Evolutionary conservation across 2,329 filamentous ascomycete species (phyloP), one percentile per base, ranked within the genome.

Genomic region (Cladosporium sp.): DNA sequence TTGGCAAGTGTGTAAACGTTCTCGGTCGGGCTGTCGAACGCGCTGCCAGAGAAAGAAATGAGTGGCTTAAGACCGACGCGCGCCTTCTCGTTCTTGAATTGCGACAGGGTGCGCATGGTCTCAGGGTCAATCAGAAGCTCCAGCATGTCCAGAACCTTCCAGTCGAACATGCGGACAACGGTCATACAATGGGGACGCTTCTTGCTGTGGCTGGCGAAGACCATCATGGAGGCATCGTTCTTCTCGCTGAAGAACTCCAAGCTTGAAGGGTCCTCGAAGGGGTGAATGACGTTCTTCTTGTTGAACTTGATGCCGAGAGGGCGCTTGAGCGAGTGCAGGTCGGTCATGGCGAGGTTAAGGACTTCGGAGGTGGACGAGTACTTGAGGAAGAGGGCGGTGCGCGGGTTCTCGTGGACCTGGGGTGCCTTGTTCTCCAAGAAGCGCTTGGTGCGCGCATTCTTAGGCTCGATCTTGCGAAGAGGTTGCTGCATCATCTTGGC

Each of bases 161-260:
- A 85, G 67, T 87, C 83, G 73, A 96, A 97, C 42, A 89, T 89
- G 62, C 94, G 86, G 39, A 88, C 80, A 45, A 97, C 75, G 0
- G 91, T 97, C 67, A 99, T 73, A 61, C 87, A 87, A 75, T 99
- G 91, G 4, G 92, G 92, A n/a, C 94, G 83, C 82, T 97, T 99
- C 82, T 97, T 99, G 74, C 83, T 90, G 74, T 87, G 88, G 72
- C 84, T 87, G 53, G 87, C 92, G 68, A 96, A 96, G 64, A 94
- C 82, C 64, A 97, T 82, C 48, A 97, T 79, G 45, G 86, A 89
- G 68, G 90, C 87, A 74, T 99, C 94, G 77, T 99, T 99, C 80
- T 97, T 99, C 71, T 92, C 87, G 62, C 88, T 88, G 79, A 99
- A 92, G 79, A 99, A 99, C 76, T 97, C 91, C 64, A 97, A 83